Conservation (phyloP, 1,284 basidiomycete species). For the Rhodotorula sp. region DNA sequence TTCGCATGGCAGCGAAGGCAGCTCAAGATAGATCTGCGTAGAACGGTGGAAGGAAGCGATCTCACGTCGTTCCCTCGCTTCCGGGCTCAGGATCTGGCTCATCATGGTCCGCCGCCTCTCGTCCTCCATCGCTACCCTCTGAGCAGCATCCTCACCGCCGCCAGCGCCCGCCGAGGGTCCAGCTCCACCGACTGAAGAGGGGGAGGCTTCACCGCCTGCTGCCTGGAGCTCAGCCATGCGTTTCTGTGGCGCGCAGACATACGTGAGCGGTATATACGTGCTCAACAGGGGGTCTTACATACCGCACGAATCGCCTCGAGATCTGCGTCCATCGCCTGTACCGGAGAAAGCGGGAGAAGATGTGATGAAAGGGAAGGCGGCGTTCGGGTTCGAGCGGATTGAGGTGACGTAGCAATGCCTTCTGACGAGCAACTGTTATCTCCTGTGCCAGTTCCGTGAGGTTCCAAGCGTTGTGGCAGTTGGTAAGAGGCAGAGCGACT, state of each 20-base stretch:
- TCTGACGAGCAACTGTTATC: no score
- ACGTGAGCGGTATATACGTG: background rate
- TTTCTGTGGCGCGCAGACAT: slow-evolving; percentile 22
- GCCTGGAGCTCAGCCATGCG: slow-evolving; percentile 42
- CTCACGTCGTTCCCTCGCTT: slow-evolving; percentile 87
- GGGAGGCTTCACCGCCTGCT: slow-evolving; percentile 15
- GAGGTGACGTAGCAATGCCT: no score
- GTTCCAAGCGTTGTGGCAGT: background rate
- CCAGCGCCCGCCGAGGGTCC: slow-evolving; percentile 53
- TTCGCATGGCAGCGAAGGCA: background rate
- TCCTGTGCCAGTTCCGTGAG: background rate
- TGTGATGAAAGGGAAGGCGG: background rate
- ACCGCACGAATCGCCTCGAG: slow-evolving; percentile 36
- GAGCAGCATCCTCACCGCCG: slow-evolving; percentile 44
- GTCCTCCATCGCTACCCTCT: slow-evolving; percentile 47
- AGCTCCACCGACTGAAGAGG: background rate
- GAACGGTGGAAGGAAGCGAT: slow-evolving; percentile 43
- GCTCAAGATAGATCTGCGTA: no score
- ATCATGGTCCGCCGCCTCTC: slow-evolving; percentile 64
- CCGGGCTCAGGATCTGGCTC: slow-evolving; percentile 79
- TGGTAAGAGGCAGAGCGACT: background rate
- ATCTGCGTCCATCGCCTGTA: slow-evolving; percentile 25
- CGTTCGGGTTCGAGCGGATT: no score
- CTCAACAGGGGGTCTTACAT: background rate
- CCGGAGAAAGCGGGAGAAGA: background rate